phyloP scores from a whole-genome alignment of 2,329 filamentous ascomycete species.

The Fusarium coffeatum region DNA sequence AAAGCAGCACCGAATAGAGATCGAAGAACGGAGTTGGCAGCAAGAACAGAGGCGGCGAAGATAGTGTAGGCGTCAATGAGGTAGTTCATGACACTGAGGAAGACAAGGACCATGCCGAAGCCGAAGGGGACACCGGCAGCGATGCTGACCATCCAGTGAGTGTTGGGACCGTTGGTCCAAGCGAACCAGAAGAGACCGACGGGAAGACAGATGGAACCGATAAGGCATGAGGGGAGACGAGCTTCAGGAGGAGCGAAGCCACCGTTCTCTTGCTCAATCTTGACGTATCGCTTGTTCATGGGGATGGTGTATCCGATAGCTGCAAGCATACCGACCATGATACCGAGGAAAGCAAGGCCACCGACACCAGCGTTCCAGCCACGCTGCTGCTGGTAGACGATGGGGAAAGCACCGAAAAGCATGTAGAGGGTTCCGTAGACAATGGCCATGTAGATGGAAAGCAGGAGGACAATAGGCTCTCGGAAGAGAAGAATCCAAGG shows the following conservation, averaged over 20 bases:
- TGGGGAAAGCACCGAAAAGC: slow-evolving; percentile 76
- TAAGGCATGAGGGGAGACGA: slow-evolving; percentile 29
- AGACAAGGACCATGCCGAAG: slow-evolving; percentile 63
- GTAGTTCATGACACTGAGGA: slow-evolving; percentile 41
- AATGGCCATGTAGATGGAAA: slow-evolving; percentile 84
- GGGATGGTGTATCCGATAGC: slow-evolving; percentile 35
- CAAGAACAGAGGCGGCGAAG: slow-evolving; percentile 36
- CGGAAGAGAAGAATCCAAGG: slow-evolving; percentile 55
- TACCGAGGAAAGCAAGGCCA: slow-evolving; percentile 36
- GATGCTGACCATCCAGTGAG: slow-evolving; percentile 65
- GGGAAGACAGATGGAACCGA: slow-evolving; percentile 28
- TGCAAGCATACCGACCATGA: slow-evolving; percentile 38
- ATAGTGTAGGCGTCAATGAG: slow-evolving; percentile 41
- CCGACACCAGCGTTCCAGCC: slow-evolving; percentile 37
- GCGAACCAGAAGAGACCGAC: slow-evolving; percentile 68
- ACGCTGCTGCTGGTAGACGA: slow-evolving; percentile 69
- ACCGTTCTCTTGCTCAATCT: slow-evolving; percentile 29
- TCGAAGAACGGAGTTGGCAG: slow-evolving; percentile 35
- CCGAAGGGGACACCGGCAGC: slow-evolving; percentile 59
- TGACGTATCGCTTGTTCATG: slow-evolving; percentile 36
- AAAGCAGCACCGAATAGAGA: slow-evolving; percentile 39
- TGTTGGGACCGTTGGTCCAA: slow-evolving; percentile 64
- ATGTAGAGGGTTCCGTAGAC: slow-evolving; percentile 77
- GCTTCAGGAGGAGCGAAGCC: slow-evolving; percentile 37
- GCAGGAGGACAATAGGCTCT: slow-evolving; percentile 83